Evolutionary conservation across 2,329 filamentous ascomycete genomes (phyloP).

Genomic region (Chaetomium sp.): DNA sequence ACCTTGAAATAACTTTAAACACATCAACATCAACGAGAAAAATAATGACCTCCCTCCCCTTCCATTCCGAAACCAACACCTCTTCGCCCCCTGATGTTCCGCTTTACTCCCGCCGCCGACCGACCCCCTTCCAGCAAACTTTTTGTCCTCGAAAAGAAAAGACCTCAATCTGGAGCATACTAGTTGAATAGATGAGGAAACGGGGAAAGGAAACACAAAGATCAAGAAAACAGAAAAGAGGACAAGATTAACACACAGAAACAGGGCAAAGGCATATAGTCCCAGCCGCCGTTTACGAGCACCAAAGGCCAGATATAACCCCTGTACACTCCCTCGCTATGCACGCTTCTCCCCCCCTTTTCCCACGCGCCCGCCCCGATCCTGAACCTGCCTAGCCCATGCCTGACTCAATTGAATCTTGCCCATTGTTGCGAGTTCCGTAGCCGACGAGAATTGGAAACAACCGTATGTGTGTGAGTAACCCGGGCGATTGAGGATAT

Average conservation of each 20-base stretch:
- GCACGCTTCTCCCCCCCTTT: conserved; percentile 30
- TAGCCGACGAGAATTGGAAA: conserved; percentile 27
- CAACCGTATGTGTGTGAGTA: conserved; percentile 22
- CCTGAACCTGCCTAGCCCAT: conserved; percentile 17
- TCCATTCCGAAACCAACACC: conserved; percentile 33
- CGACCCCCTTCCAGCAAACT: conserved; percentile 28
- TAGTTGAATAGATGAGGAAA: conserved; percentile 23
- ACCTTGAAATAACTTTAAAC: conserved; percentile 21
- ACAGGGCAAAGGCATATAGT: conserved; percentile 31
- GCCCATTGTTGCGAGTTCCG: conserved; percentile 24
- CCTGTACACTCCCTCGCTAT: conserved; percentile 35
- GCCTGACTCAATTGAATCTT: conserved; percentile 21
- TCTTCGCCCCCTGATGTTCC: conserved; percentile 33
- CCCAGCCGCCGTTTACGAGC: conserved; percentile 37
- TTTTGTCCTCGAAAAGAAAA: conserved; percentile 31
- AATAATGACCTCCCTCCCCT: conserved; percentile 28
- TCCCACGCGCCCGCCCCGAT: conserved; percentile 24
- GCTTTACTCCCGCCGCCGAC: conserved; percentile 28
- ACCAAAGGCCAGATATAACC: conserved; percentile 30
- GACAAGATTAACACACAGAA: conserved; percentile 38
- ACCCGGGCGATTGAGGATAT: conserved; percentile 22
- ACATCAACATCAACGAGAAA: conserved; percentile 19
- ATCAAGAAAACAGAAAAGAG: conserved; percentile 16
- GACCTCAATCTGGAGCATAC: conserved; percentile 28
- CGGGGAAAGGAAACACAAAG: conserved; percentile 31